phyloP scores from a whole-genome alignment of 2,329 filamentous ascomycete species.

The Epichloe gansuensis region DNA sequence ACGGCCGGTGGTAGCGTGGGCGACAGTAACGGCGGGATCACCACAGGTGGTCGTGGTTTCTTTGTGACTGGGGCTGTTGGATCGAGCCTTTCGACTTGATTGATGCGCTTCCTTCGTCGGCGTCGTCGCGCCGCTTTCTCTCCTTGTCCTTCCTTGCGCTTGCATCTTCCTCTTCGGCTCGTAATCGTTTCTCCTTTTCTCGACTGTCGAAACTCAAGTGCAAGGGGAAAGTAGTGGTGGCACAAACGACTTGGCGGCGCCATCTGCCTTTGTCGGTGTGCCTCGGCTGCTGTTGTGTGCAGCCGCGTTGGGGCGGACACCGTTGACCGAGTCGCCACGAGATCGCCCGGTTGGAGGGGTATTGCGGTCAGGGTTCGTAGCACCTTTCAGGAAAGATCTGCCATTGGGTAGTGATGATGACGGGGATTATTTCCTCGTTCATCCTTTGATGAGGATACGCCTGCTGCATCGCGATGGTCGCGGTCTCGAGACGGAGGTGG shows the following conservation, averaged over 20 bases:
- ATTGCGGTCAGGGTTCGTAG: slow-evolving; percentile 15
- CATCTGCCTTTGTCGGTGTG: slow-evolving; percentile 27
- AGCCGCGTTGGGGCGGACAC: slow-evolving; percentile 21
- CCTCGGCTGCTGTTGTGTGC: slow-evolving; percentile 24
- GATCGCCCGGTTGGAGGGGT: slow-evolving; percentile 26
- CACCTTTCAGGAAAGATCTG: slow-evolving; percentile 21
- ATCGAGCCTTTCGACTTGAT: slow-evolving; percentile 19
- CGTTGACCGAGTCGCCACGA: slow-evolving; percentile 31
- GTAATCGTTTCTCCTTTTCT: slow-evolving; percentile 22
- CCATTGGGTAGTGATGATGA: slow-evolving; percentile 25
- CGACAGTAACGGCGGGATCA: slow-evolving; percentile 40
- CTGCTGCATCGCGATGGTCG: slow-evolving; percentile 5
- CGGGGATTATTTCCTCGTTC: slow-evolving; percentile 8
- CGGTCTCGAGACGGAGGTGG: slow-evolving; percentile 1
- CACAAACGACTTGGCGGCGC: slow-evolving; percentile 26
- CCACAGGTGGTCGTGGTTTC: slow-evolving; percentile 25
- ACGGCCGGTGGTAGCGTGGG: slow-evolving; percentile 42
- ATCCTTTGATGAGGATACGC: slow-evolving; percentile 14
- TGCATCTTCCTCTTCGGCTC: slow-evolving; percentile 14
- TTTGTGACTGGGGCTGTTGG: slow-evolving; percentile 17
- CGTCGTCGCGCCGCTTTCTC: slow-evolving; percentile 19
- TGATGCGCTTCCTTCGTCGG: slow-evolving; percentile 16
- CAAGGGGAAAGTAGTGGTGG: slow-evolving; percentile 41
- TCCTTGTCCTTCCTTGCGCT: slow-evolving; percentile 18
- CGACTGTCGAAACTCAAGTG: slow-evolving; percentile 29